phyloP scores from a whole-genome alignment of 2,329 filamentous ascomycete species.

The Thielaviopsis ethacetica region DNA sequence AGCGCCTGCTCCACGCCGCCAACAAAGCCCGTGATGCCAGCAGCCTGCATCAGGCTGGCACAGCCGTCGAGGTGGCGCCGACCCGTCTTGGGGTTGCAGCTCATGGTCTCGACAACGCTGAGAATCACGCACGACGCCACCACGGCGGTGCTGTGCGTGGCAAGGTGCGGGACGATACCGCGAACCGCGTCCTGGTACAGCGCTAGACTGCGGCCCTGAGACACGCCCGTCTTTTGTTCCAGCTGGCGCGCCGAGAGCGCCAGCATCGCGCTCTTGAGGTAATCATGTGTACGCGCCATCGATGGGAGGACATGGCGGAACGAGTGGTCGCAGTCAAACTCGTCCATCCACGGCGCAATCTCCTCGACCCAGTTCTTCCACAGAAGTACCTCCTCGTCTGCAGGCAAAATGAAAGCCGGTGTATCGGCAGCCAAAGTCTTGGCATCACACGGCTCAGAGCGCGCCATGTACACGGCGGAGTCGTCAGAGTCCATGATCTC shows the following conservation, averaged over 20 bases:
- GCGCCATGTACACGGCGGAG: not conserved
- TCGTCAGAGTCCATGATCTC: not conserved
- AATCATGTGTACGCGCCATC: constrained; percentile 26
- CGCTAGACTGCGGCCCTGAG: constrained; percentile 21
- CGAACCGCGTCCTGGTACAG: constrained; percentile 36
- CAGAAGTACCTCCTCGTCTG: constrained; percentile 14
- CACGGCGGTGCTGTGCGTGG: constrained; percentile 30
- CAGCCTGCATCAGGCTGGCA: constrained; percentile 31
- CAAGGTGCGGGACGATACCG: constrained; percentile 29
- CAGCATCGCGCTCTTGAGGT: constrained; percentile 31
- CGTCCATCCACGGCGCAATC: constrained; percentile 31
- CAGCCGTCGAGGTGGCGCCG: constrained; percentile 35
- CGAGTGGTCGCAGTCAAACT: constrained; percentile 32
- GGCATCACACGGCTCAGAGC: not conserved
- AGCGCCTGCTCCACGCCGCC: constrained; percentile 32
- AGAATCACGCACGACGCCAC: constrained; percentile 36
- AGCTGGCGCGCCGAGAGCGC: constrained; percentile 35
- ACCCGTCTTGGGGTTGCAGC: constrained; percentile 31
- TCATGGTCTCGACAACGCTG: constrained; percentile 38
- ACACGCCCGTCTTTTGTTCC: constrained; percentile 24
- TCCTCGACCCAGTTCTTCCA: constrained; percentile 28
- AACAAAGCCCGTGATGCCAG: constrained; percentile 33
- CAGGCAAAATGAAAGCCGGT: constrained; percentile 12
- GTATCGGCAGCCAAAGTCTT: not conserved
- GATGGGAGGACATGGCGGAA: constrained; percentile 32